Base-by-base conservation (phyloP, 805 yeast species). In the Yamadazyma akitaensis region DNA sequence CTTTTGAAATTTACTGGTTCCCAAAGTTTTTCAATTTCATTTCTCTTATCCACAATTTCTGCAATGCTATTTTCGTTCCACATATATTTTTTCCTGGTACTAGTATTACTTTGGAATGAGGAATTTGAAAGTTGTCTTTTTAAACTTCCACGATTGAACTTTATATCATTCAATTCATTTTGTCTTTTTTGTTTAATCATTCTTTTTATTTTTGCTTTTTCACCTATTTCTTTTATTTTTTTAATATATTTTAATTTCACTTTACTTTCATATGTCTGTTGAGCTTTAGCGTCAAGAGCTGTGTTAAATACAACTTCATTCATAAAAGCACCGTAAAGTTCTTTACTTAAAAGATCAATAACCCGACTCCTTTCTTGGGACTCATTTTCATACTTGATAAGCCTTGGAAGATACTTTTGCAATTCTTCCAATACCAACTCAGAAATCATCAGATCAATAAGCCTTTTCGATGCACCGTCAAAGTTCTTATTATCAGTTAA, bases 311-410 rank as follows among this genome's bases (percentile, higher is more conserved):
- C 58, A 33, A 76, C 68, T 52, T 85, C 91, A 37, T 77, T 72
- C 36, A 87, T 56, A 54, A 86, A 83, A 0, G 91, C 87, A 14
- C 62, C 57, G 51, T 68, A 84, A 1, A 87, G 59, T 35, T 81
- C 86, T 1, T 61, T 55, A 1, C 82, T 58, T n/a, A 84, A 63
- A 0, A 62, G 48, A 0, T 70, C 59, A 2, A 81, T 59, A 1
- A 71, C 43, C 8, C 48, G 26, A 14, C 31, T 46, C 19, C 62
- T 50, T 48, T 60, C 67, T 38, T 50, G 52, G 42, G 46, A 42
- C 11, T 55, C 43, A 28, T 65, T 59, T 24, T 59, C 58, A 6
- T 43, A 43, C 2, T 55, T 50, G 5, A 67, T 51, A 3, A 67
- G 40, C 19, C 59, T 63, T 2, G 63, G 62, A 3, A 71, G 36